phyloP scores from a whole-genome alignment of 257 asterid genomes.

The Lantana camara region DNA sequence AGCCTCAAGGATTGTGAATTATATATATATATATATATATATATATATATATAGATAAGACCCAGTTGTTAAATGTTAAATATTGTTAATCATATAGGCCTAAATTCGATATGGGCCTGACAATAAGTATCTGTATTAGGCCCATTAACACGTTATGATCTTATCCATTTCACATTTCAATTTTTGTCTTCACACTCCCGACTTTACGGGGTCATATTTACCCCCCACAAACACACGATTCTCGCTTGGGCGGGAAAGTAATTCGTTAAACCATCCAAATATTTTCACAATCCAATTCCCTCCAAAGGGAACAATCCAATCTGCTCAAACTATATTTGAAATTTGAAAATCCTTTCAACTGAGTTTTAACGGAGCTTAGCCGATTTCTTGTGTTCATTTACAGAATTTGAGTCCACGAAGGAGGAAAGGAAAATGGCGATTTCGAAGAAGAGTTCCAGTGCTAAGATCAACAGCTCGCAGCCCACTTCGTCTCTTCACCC shows the following conservation, averaged over 20 bases:
- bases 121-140: too few relatives aligned
- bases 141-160: background rate
- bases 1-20: too few relatives aligned
- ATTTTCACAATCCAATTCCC: constrained; percentile 1
- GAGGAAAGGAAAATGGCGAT: background rate
- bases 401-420: background rate
- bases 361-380: background rate
- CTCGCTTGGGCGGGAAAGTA: too few relatives aligned
- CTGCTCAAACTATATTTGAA: constrained; percentile 7
- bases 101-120: too few relatives aligned
- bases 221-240: background rate
- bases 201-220: background rate
- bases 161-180: background rate
- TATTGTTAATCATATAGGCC: too few relatives aligned
- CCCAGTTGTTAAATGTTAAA: too few relatives aligned
- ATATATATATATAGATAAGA: too few relatives aligned
- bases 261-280: too few relatives aligned
- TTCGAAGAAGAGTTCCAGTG: constrained; percentile 26
- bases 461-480: constrained; percentile 18
- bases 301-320: constrained; percentile 6
- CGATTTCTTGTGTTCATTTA: background rate
- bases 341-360: constrained; percentile 21
- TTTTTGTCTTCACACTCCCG: background rate
- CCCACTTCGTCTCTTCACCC: constrained; percentile 39
- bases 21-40: too few relatives aligned